Base-by-base conservation (phyloP, 2,329 filamentous ascomycete genomes). In the Chrysoporthe cubensis region DNA sequence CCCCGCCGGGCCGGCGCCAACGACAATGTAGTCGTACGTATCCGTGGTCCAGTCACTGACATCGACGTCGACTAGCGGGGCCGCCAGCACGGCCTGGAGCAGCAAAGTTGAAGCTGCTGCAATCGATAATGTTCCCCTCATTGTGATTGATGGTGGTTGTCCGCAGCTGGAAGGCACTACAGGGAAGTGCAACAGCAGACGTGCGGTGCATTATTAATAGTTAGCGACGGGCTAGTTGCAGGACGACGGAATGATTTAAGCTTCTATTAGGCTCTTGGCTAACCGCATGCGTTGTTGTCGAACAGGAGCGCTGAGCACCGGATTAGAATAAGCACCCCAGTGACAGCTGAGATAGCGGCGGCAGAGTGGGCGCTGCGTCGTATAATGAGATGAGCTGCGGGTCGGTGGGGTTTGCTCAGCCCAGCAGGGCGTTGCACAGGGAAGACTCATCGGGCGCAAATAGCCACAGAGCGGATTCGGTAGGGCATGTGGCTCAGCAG, bases 21-120 rank as follows among this genome's bases (percentile, higher is more conserved):
- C 83, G 60, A 90, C 80, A 65, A 89, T 86, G 76, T 89, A 89
- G 74, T 90, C 87, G 73, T 84, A 89, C 0, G 82, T 48, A 21
- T 70, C 65, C 14, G 62, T 50, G 9, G 68, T 68, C 68, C 68
- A 70, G 42, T 57, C 60, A n/a, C 16, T 26, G 26, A 13, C 42
- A n/a, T 44, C 58, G 37, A 48, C n/a, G 5, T 61, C 44, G 8
- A 48, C 26, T 26, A 62, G 26, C 16, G 64, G 63, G 14, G 63
- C 66, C 26, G 64, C 64, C 5, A 37, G n/a, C 0, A 52, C 59
- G 21, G 44, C 40, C 16, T 46, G 26, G 1, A 66, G 52, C 32
- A 68, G 66, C 32, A 68, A 64, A 18, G 21, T n/a, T 14, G 58
- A 43, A 14, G 58, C 59, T 32, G 61, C 44, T 40, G 63, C n/a